phyloP scores from a whole-genome alignment of 345 rosid species.

The Acer campestre region DNA sequence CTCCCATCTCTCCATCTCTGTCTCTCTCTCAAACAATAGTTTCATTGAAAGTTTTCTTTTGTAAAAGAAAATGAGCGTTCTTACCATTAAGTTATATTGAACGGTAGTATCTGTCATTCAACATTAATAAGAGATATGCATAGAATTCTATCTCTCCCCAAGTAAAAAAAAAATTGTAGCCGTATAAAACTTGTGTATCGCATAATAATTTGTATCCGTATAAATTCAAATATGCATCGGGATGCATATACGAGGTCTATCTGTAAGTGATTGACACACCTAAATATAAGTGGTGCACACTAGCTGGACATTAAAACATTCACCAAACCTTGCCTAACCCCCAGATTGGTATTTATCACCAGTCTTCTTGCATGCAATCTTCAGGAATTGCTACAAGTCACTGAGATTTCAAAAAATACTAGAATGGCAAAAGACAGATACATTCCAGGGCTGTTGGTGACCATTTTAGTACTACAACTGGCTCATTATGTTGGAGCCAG shows the following conservation, averaged over 20 bases:
- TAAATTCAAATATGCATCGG: no score
- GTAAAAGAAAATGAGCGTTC: neutral
- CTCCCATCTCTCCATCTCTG: no score
- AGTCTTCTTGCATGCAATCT: neutral
- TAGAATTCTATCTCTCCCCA: neutral
- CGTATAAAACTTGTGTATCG: no score
- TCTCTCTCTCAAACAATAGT: neutral
- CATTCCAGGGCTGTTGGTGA: slow-evolving; percentile 18
- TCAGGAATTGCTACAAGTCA: neutral
- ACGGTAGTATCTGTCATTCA: neutral
- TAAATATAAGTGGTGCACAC: neutral
- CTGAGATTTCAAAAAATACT: neutral
- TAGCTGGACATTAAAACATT: slow-evolving; percentile 1
- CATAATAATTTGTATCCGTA: no score
- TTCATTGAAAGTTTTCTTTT: neutral
- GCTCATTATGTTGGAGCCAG: neutral
- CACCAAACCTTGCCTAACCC: slow-evolving; percentile 8
- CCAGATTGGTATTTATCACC: neutral
- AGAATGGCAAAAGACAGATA: neutral
- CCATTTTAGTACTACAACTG: neutral
- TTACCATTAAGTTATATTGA: no score
- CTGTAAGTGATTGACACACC: no score
- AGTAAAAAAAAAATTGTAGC: no score
- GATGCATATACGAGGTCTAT: no score
- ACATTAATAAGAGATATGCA: neutral